These are phyloP conservation scores for Agroathelia rolfsii DNA, from an alignment of 1,284 basidiomycete species.

Conservation along the genomic window DNA sequence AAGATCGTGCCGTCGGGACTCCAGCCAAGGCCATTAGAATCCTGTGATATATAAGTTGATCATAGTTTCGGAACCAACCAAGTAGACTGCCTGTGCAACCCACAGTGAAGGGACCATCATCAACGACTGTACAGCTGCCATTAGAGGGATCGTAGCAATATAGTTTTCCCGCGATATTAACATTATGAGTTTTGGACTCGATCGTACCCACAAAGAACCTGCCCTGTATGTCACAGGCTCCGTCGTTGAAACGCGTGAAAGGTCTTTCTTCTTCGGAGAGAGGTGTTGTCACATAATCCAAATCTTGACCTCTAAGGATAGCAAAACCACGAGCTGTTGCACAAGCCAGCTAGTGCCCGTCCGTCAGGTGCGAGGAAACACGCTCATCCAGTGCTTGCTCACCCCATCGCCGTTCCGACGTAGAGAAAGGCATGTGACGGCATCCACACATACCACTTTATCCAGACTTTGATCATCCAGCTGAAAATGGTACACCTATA, in stretches of 20 bases:
- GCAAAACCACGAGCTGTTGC: constrained; percentile 43
- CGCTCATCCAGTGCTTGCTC: too few species aligned
- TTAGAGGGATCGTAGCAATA: constrained; percentile 48
- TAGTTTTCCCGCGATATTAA: constrained; percentile 44
- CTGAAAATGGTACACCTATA: constrained; percentile 47
- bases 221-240: constrained; percentile 53
- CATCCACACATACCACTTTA: constrained; percentile 37
- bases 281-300: constrained; percentile 40
- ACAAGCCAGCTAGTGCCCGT: constrained; percentile 37
- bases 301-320: constrained; percentile 30
- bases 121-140: constrained; percentile 37
- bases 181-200: constrained; percentile 35
- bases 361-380: not conserved
- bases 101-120: constrained; percentile 59
- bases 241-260: constrained; percentile 58
- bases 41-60: constrained; percentile 25
- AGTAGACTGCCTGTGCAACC: constrained; percentile 14
- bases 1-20: constrained; percentile 49
- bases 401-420: constrained; percentile 37
- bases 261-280: constrained; percentile 29
- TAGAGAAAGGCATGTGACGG: constrained; percentile 45
- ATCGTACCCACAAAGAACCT: constrained; percentile 59
- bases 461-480: too few species aligned
- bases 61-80: constrained; percentile 5
- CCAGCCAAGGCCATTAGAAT: constrained; percentile 59